phyloP scores from a whole-genome alignment of 176 grass and related monocot species.

The Carex scoparia region DNA sequence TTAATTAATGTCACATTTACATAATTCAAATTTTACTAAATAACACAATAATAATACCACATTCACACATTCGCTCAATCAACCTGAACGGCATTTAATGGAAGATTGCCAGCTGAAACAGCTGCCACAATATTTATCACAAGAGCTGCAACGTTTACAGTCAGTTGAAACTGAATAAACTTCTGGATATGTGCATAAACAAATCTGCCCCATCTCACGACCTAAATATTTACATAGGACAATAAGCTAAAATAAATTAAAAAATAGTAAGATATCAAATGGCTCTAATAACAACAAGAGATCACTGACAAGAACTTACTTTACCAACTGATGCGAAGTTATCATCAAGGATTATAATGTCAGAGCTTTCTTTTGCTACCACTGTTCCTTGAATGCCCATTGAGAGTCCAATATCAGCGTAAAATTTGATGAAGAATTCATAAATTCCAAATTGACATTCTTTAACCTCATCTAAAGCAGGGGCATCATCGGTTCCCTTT shows the following conservation, averaged over 20 bases:
- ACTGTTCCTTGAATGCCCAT: conserved; percentile 99
- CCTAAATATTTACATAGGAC: conserved; percentile 38
- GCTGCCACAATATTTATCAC: conserved; percentile 90
- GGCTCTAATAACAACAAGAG: not conserved
- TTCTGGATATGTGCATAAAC: conserved; percentile 96
- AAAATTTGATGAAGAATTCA: conserved; percentile 18
- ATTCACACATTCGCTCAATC: not conserved
- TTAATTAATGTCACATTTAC: no score
- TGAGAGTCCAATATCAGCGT: conserved; percentile 95
- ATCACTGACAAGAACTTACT: conserved; percentile 27
- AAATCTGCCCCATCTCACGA: conserved; percentile 89
- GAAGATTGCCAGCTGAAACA: conserved; percentile 73
- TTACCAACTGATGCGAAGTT: conserved; percentile 91
- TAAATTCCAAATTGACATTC: not conserved
- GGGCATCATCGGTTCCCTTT: conserved; percentile 95
- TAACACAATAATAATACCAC: no score
- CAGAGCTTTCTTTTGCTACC: conserved; percentile 98
- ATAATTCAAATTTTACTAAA: no score
- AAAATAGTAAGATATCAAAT: not conserved
- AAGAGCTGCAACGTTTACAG: conserved; percentile 82
- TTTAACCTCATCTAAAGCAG: conserved; percentile 82
- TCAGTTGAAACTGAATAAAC: conserved; percentile 98
- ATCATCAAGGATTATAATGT: conserved; percentile 98
- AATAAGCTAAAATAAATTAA: not conserved
- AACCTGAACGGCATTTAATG: conserved; percentile 96